Percentiles rank a stretch among this genome's conserved stretches.
These are phyloP conservation scores for Orbilia quercus DNA, from an alignment of 2,329 filamentous ascomycete genomes.

Conservation along the genomic window DNA sequence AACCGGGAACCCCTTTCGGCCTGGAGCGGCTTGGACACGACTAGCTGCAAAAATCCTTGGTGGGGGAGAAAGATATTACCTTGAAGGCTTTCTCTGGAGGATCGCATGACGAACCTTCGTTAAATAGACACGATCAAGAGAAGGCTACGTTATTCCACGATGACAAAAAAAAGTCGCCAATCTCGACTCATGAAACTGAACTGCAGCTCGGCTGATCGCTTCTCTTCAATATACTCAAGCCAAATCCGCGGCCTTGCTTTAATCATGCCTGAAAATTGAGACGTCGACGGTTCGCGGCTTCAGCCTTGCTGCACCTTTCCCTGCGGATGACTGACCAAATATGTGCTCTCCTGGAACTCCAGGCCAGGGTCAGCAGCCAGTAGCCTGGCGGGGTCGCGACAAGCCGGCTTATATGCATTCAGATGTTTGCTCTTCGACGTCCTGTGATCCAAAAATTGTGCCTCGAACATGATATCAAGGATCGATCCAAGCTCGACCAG, in stretches of 20 bases:
- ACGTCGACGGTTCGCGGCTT: not conserved
- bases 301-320: constrained; percentile 23
- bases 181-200: constrained; percentile 29
- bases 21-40: not conserved
- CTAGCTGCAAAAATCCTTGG: not conserved
- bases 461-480: too few species aligned
- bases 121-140: constrained; percentile 4
- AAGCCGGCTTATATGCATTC: too few species aligned
- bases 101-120: not conserved
- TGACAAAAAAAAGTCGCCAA: not conserved
- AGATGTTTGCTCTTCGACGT: too few species aligned
- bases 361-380: too few species aligned
- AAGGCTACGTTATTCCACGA: not conserved
- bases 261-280: constrained; percentile 4
- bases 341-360: too few species aligned
- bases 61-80: not conserved
- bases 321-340: not conserved
- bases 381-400: too few species aligned
- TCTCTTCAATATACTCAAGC: not conserved
- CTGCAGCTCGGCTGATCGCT: constrained; percentile 5
- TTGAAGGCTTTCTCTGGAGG: too few species aligned
- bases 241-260: constrained; percentile 1
- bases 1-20: constrained; percentile 17
- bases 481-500: too few species aligned
- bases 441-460: too few species aligned